These are phyloP conservation scores for Colletotrichum melonis DNA, from an alignment of 2,329 filamentous ascomycete species.

Conservation along the genomic window DNA sequence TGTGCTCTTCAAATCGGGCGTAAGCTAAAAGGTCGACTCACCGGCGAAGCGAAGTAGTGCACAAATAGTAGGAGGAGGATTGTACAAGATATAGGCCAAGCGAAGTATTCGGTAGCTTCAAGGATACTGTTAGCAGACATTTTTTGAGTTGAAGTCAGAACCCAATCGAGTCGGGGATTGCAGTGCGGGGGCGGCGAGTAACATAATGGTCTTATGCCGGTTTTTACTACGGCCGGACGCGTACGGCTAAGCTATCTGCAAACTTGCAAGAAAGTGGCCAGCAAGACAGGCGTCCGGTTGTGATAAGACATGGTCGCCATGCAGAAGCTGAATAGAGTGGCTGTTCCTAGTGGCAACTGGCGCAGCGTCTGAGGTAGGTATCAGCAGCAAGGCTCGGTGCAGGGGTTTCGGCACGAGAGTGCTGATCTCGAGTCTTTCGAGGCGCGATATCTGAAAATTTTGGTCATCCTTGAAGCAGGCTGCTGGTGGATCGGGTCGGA, in stretches of 20 bases:
- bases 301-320: neutral
- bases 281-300: neutral
- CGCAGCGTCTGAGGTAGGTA: neutral
- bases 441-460: neutral
- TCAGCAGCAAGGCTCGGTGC: neutral
- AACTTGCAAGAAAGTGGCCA: neutral
- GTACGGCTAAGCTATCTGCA: neutral
- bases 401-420: neutral
- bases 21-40: neutral
- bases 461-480: neutral
- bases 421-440: neutral
- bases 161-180: neutral
- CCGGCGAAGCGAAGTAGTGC: neutral
- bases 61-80: neutral
- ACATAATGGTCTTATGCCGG: neutral
- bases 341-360: neutral
- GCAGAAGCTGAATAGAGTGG: neutral
- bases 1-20: neutral
- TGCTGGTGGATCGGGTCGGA: neutral
- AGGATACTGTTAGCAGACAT: neutral
- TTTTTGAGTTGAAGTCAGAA: neutral
- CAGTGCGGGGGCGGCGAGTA: neutral
- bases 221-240: neutral
- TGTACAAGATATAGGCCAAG: neutral
- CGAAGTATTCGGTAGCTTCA: neutral